Evolutionary conservation across 1,284 basidiomycete genomes (phyloP), one percentile per base, ranked within the genome.

Genomic region (Flammula alnicola): DNA sequence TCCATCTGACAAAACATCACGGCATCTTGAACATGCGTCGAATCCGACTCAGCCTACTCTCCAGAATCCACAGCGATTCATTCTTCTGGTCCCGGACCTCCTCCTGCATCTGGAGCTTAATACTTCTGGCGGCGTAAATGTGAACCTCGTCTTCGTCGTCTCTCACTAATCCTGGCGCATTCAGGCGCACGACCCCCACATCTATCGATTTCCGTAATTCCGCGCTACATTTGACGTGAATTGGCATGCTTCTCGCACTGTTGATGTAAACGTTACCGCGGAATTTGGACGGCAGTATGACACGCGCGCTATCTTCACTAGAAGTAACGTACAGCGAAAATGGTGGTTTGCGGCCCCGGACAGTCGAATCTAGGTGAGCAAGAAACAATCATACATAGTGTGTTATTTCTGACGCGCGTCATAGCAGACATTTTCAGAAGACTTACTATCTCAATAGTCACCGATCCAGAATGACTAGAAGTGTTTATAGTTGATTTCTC

Each of bases 251-350:
- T 17, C 43, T 36, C 36, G 38, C 27, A 17, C 27, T 32, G 26
- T 36, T 27, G 43, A 49, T 49, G 32, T 41, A 46, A 14, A 49
- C 37, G n/a, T 27, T 38, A 16, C 52, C 52, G n/a, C 51, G 52
- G 52, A 54, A 54, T 41, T 46, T 46, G 47, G 52, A 29, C 22
- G 52, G 52, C 33, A 54, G 39, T 25, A 49, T 44, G 22, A 54
- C 43, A 19, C 44, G 48, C 26, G 46, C 49, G 39, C 48, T 44
- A 11, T 43, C 47, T 20, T 37, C 38, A 19, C 38, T 31, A 17
- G 47, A 44, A 27, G 43, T 54, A 14, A 49, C 52, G 37, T 54
- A 44, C 37, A 46, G 27, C 47, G 47, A 39, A 54, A 54, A 36
- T 54, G 52, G 31, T 54, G 52, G 3, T 36, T 33, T 17, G 45